Percentiles rank a stretch among this genome's conserved stretches.
phyloP scores from a whole-genome alignment of 139 green algal species.

The Ettlia oleoabundans region DNA sequence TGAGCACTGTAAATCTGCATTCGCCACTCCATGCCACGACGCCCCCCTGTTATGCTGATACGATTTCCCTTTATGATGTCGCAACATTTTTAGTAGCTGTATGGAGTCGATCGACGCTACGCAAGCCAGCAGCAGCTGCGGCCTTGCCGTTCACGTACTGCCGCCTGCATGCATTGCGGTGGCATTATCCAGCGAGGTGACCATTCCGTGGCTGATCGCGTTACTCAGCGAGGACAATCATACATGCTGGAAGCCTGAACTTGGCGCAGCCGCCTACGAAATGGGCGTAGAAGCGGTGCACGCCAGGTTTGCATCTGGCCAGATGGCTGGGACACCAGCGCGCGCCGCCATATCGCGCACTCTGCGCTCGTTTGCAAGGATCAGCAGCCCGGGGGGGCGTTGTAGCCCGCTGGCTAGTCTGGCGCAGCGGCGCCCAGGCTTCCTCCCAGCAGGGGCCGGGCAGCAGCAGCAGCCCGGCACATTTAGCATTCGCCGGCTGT shows the following conservation, averaged over 20 bases:
- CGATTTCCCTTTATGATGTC: no score
- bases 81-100: no score
- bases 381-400: neutral
- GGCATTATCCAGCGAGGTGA: no score
- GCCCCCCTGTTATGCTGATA: no score
- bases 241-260: neutral
- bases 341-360: neutral
- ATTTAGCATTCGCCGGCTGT: neutral
- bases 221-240: no score
- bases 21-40: no score
- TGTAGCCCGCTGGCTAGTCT: neutral
- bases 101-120: no score
- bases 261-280: neutral
- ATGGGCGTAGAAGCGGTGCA: neutral
- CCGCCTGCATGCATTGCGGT: neutral
- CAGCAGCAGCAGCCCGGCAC: neutral
- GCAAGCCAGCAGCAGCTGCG: no score
- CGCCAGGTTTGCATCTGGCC: neutral
- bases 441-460: neutral
- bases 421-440: neutral
- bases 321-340: neutral
- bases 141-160: no score
- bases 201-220: neutral
- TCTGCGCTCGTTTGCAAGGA: neutral
- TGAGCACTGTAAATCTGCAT: neutral